phyloP scores from a whole-genome alignment of 2,329 filamentous ascomycete genomes.

The Aspergillus sp. region DNA sequence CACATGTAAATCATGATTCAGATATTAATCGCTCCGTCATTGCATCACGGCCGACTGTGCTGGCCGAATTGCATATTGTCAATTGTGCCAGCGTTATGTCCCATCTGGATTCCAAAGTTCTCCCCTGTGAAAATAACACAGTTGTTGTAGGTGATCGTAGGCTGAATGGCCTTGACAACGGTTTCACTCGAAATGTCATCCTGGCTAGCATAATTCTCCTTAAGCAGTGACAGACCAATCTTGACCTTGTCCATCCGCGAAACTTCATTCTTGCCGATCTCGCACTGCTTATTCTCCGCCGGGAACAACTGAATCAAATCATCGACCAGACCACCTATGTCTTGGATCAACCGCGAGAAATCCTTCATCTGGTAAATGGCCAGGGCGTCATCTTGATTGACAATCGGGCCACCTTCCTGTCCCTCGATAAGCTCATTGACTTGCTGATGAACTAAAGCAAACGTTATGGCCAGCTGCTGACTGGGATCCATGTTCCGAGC shows the following conservation, averaged over 20 bases:
- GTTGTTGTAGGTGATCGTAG: constrained; percentile 6
- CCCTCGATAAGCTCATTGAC: too few species aligned
- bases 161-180: constrained; percentile 3
- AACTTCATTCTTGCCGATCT: too few species aligned
- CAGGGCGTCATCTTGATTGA: background rate
- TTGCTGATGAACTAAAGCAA: background rate
- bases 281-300: background rate
- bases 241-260: background rate
- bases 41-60: too few species aligned
- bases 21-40: too few species aligned
- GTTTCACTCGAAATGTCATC: constrained; percentile 4
- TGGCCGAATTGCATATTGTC: background rate
- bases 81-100: constrained; percentile 8
- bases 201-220: background rate
- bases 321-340: constrained; percentile 3
- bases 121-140: constrained; percentile 6
- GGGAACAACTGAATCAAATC: constrained; percentile 7
- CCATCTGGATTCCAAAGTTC: constrained; percentile 8
- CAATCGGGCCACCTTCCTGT: too few species aligned
- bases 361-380: constrained; percentile 4
- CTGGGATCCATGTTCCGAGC: background rate
- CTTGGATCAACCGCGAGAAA: constrained; percentile 10
- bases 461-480: background rate
- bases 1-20: too few species aligned
- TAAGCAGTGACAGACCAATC: background rate